Evolutionary conservation across 192 early-diverging fungal genomes (phyloP).

Genomic region (Blastocladiella britannica): DNA sequence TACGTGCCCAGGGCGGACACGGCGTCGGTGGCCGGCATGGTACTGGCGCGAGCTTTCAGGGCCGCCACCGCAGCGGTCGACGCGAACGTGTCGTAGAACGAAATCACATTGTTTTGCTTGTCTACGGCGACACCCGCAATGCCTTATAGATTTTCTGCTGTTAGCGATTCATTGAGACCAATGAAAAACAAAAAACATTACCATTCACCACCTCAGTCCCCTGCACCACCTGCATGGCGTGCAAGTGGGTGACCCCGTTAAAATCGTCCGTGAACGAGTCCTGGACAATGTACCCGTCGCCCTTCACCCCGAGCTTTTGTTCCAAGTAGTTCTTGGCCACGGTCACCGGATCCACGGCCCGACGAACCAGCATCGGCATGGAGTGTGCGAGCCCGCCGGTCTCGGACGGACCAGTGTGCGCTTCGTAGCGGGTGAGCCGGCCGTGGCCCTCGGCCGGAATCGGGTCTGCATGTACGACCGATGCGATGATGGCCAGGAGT

Average conservation of each 20-base stretch:
- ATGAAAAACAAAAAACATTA: background rate
- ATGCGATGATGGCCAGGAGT: background rate
- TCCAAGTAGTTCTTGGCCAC: background rate
- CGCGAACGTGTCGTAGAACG: slow-evolving; percentile 10
- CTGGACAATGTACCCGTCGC: slow-evolving; percentile 8
- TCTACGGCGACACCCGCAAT: slow-evolving; percentile 22
- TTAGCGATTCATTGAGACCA: background rate
- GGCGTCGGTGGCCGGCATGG: background rate
- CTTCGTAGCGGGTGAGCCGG: background rate
- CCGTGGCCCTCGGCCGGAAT: no score
- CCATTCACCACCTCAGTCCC: slow-evolving; percentile 21
- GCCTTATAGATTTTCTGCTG: background rate
- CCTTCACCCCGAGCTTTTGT: no score
- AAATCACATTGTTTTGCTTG: slow-evolving; percentile 10
- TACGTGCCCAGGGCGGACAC: background rate
- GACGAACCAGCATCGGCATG: background rate
- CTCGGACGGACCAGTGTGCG: background rate
- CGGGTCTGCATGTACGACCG: no score
- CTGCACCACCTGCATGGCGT: slow-evolving; percentile 18
- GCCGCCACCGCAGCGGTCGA: slow-evolving; percentile 1
- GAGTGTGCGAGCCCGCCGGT: background rate
- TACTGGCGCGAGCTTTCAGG: background rate
- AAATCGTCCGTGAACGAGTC: slow-evolving; percentile 13
- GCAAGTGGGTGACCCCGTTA: slow-evolving; percentile 24
- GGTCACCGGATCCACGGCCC: background rate